These are phyloP conservation scores for Panellus pusillus DNA, from an alignment of 768 basidiomycete species.

Conservation along the genomic window DNA sequence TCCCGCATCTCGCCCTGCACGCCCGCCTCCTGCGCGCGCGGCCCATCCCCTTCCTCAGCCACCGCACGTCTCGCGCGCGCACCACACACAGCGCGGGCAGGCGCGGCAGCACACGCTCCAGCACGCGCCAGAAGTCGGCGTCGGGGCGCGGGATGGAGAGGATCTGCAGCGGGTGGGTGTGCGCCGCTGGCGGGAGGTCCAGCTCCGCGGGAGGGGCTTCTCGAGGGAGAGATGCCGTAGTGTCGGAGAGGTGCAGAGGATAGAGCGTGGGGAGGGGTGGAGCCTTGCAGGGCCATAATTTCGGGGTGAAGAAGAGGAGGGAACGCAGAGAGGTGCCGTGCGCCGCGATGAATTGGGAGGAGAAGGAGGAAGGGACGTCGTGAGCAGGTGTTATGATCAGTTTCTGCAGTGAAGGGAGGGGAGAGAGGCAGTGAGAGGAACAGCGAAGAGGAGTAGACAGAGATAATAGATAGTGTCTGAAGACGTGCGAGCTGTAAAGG, in stretches of 20 bases:
- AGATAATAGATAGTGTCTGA: constrained; percentile 59
- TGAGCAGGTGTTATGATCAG: constrained; percentile 75
- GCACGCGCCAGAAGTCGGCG: constrained; percentile 51
- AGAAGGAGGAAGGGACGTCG: constrained; percentile 59
- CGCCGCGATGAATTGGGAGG: constrained; percentile 54
- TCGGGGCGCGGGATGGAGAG: constrained; percentile 78
- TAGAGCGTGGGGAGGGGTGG: constrained; percentile 50
- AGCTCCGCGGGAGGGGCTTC: constrained; percentile 58
- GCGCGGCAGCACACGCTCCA: constrained; percentile 55
- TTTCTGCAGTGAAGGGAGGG: constrained; percentile 62
- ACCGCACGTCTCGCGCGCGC: constrained; percentile 66
- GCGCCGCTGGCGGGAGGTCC: constrained; percentile 24
- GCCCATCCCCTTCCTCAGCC: constrained; percentile 69
- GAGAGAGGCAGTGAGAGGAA: constrained; percentile 58
- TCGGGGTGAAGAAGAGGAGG: constrained; percentile 67
- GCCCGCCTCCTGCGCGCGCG: constrained; percentile 67
- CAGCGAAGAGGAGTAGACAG: constrained; percentile 66
- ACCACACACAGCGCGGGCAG: constrained; percentile 59
- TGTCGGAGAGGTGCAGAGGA: constrained; percentile 51
- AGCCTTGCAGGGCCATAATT: constrained; percentile 64
- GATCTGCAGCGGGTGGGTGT: constrained; percentile 51
- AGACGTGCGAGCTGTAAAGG: constrained; percentile 59
- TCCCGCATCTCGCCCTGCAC: constrained; percentile 79
- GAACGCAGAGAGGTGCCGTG: constrained; percentile 63
- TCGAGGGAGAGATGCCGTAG: constrained; percentile 75